Base-by-base conservation (phyloP, 352 stramenopile genomes). In the Detonula confervacea region DNA sequence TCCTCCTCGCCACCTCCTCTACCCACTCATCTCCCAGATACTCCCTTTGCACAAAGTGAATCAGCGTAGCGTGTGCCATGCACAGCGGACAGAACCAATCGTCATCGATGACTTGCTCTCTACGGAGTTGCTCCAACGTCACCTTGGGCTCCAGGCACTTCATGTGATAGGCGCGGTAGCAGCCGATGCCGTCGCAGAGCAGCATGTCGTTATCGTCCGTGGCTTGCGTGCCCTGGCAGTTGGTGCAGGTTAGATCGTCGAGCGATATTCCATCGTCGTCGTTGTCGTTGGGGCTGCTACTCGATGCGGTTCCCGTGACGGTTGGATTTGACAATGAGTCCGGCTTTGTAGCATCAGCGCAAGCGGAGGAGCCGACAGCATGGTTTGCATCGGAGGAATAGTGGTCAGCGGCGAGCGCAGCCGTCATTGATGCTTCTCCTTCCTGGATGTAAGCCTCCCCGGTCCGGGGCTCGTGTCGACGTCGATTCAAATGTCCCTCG, bases 31-130 rank as follows among this genome's bases (percentile, higher is more conserved):
- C 61, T 22, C 75, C 79, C 16, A 75, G 51, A 51, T 83, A 89
- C 35, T 87, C 73, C 2, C 18, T 37, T 54, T 93, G 80, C 7
- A 86, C 74, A 64, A 79, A 74, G 44, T 81, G 65, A 33, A 89
- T 71, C 9, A 85, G 54, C 18, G 77, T 76, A 5, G 74, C 69
- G 54, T 87, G 60, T 16, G 63, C 39, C 14, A 20, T 55, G 71
- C 90, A 95, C 42, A 92, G 60, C 0, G 86, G 90, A 71, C 91
- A 95, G 62, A 94, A 94, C 90, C 91, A 95, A 80, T 90, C 75
- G 20, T 89, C 86, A 18, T 92, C 72, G 33, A 81, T 72, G 33
- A 90, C 77, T n/a, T 76, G 39, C 60, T 87, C 68, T 47, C 35
- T 52, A 11, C 54, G 57, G 1, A 88, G 22, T 51, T 92, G 82